Evolutionary conservation across 2,329 filamentous ascomycete species (phyloP).

Genomic region (Fusarium domesticum): DNA sequence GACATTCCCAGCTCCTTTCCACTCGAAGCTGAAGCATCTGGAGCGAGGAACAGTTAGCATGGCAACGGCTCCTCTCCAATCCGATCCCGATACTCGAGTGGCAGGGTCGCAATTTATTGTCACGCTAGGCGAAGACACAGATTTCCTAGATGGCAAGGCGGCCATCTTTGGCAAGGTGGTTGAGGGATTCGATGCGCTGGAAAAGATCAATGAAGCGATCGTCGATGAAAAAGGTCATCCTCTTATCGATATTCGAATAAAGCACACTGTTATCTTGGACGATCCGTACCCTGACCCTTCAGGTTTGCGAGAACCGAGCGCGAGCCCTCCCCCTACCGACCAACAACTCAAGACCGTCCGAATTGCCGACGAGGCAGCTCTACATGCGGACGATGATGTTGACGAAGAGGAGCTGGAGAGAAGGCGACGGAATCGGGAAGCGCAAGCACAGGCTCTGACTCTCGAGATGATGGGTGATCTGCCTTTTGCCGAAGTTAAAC

Average conservation of each 20-base stretch:
- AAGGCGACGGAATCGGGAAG: conserved; percentile 80
- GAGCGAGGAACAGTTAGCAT: conserved; percentile 94
- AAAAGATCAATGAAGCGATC: conserved; percentile 89
- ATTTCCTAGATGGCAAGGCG: conserved; percentile 89
- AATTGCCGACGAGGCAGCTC: conserved; percentile 82
- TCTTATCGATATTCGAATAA: conserved; percentile 89
- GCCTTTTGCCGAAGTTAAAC: conserved; percentile 95
- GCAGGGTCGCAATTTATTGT: conserved; percentile 93
- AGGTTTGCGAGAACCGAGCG: conserved; percentile 71
- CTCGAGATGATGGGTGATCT: conserved; percentile 97
- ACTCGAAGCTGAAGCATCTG: conserved; percentile 81
- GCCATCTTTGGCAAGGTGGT: conserved; percentile 94
- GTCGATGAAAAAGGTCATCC: conserved; percentile 83
- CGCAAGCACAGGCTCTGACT: conserved; percentile 87
- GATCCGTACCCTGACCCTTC: conserved; percentile 85
- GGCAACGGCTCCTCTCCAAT: conserved; percentile 78
- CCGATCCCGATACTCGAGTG: conserved; percentile 76
- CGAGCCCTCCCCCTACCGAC: conserved; percentile 76
- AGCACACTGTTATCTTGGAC: conserved; percentile 87
- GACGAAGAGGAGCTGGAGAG: conserved; percentile 81
- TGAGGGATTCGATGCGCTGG: conserved; percentile 89
- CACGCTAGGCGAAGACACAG: conserved; percentile 83
- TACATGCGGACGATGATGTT: conserved; percentile 66
- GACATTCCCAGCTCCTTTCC: conserved; percentile 79
- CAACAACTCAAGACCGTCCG: conserved; percentile 87